phyloP scores from a whole-genome alignment of 192 early-diverging fungal species.

The Gamsiella multidivaricata region DNA sequence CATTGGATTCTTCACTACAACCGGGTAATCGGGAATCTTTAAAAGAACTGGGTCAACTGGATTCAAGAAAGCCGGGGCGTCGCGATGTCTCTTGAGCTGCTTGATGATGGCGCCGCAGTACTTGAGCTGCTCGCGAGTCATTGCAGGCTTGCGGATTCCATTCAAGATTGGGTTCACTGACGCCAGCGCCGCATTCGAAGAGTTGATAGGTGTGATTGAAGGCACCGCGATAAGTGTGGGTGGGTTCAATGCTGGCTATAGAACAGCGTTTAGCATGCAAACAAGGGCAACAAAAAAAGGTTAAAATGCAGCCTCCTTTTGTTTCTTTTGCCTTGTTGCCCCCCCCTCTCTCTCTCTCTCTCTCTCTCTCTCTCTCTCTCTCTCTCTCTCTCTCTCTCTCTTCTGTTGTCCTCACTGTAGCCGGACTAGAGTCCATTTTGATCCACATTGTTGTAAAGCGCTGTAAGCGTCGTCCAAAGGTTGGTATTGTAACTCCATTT shows the following conservation, averaged over 20 bases:
- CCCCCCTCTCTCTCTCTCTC: neutral
- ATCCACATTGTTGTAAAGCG: neutral
- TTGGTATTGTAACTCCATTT: neutral
- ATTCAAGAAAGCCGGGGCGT: slow-evolving; percentile 86
- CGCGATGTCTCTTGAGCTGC: slow-evolving; percentile 81
- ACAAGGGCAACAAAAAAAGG: neutral
- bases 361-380: neutral
- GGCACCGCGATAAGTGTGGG: neutral
- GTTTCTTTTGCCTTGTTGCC: neutral
- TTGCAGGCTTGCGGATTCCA: slow-evolving; percentile 54
- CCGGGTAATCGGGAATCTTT: slow-evolving; percentile 83
- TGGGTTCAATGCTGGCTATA: neutral
- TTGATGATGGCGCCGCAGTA: slow-evolving; percentile 81
- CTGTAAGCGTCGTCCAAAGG: neutral
- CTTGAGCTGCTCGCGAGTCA: slow-evolving; percentile 87
- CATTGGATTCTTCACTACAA: slow-evolving; percentile 81
- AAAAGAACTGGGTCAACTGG: slow-evolving; percentile 83
- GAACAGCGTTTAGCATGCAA: slow-evolving; percentile 1
- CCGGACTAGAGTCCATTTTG: no score
- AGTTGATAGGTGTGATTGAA: neutral
- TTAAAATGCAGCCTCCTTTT: slow-evolving; percentile 6
- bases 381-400: no score
- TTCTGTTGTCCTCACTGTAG: no score
- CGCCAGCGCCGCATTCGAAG: neutral
- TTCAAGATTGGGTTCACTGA: slow-evolving; percentile 14